Evolutionary conservation across 108 stramenopile species (phyloP).

Genomic region (Fistulifera pelliculosa): DNA sequence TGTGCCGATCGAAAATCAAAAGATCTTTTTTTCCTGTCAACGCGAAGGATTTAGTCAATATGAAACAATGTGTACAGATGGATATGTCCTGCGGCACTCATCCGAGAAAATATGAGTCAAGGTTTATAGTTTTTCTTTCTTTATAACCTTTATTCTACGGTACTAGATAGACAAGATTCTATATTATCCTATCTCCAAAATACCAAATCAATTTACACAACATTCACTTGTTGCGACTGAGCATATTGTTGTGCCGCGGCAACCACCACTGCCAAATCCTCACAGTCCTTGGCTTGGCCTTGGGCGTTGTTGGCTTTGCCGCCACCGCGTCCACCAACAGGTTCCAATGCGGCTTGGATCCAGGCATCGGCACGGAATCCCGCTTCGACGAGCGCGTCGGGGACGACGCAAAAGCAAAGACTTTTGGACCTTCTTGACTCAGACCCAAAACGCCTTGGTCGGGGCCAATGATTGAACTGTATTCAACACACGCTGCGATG

Average conservation of each 20-base stretch:
- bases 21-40: too few relatives aligned
- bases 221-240: not conserved
- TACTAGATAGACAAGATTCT: too few relatives aligned
- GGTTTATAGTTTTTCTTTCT: too few relatives aligned
- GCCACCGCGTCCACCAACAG: conserved; percentile 76
- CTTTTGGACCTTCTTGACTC: conserved; percentile 77
- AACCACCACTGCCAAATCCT: conserved; percentile 53
- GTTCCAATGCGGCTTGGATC: conserved; percentile 59
- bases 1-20: too few relatives aligned
- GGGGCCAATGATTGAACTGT: conserved; percentile 78
- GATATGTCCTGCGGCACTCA: too few relatives aligned
- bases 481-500: conserved; percentile 85
- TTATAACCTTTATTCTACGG: too few relatives aligned
- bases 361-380: conserved; percentile 80
- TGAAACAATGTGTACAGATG: too few relatives aligned
- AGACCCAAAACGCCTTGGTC: conserved; percentile 78
- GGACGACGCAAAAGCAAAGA: conserved; percentile 77
- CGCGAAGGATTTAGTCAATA: too few relatives aligned
- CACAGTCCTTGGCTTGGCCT: conserved; percentile 66
- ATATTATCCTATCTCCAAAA: too few relatives aligned
- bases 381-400: conserved; percentile 40
- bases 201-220: too few relatives aligned
- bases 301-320: conserved; percentile 78
- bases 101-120: too few relatives aligned
- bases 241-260: conserved; percentile 61